Conservation (phyloP, 257 asterid species). For the Przewalskia tangutica region DNA sequence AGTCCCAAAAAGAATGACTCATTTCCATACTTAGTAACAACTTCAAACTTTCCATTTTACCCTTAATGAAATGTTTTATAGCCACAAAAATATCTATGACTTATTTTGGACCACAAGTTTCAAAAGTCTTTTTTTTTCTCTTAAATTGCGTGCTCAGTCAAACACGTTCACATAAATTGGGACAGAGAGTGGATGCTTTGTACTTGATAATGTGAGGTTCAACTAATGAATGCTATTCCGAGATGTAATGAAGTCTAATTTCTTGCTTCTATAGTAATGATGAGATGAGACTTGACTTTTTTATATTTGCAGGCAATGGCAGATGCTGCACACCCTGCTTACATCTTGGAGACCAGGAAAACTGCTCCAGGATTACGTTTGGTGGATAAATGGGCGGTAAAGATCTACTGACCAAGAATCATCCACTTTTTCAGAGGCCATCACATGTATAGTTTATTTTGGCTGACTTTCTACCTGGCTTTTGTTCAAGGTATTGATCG, state of each 20-base stretch:
- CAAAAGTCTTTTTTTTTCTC: too few relatives aligned
- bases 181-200: neutral
- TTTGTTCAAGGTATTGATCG: slow-evolving; percentile 59
- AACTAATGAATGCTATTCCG: neutral
- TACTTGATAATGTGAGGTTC: neutral
- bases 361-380: slow-evolving; percentile 94
- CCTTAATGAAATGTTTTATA: too few relatives aligned
- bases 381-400: slow-evolving; percentile 99
- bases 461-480: neutral
- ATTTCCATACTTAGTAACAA: too few relatives aligned
- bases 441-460: neutral
- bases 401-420: slow-evolving; percentile 28
- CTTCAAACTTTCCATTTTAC: too few relatives aligned
- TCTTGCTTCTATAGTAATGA: neutral
- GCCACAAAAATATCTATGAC: too few relatives aligned
- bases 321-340: slow-evolving; percentile 86
- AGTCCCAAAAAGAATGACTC: too few relatives aligned
- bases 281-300: neutral
- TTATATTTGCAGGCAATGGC: slow-evolving; percentile 72
- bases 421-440: neutral
- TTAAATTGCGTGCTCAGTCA: too few relatives aligned
- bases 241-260: neutral
- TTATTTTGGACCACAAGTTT: too few relatives aligned
- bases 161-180: too few relatives aligned
- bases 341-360: slow-evolving; percentile 82